Percentiles rank a stretch among this genome's conserved stretches.
Conservation (phyloP, 345 rosid genomes). For the Syzygium aqueum region DNA sequence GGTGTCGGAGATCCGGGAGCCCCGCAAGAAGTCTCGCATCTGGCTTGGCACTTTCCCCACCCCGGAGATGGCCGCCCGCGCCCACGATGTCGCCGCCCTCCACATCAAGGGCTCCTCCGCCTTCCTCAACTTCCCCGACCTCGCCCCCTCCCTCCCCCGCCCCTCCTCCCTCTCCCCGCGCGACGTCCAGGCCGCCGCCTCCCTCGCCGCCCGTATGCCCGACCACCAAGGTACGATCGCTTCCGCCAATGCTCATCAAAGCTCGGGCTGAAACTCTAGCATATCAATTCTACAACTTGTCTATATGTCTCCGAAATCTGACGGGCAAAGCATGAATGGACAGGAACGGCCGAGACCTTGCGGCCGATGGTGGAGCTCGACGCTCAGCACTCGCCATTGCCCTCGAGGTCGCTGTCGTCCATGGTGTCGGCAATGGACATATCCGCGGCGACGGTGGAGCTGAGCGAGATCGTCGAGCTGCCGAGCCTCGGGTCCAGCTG, state of each 20-base stretch:
- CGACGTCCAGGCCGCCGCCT: constrained; percentile 89
- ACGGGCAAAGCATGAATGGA: background rate
- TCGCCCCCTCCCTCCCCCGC: constrained; percentile 56
- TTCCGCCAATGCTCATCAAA: background rate
- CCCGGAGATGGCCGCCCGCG: constrained; percentile 98
- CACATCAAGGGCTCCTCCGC: constrained; percentile 80
- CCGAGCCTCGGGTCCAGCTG: constrained; percentile 55
- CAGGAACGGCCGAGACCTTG: background rate
- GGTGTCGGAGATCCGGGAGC: constrained; percentile 97
- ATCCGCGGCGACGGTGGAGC: constrained; percentile 29
- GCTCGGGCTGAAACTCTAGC: background rate
- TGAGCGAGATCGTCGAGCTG: constrained; percentile 69
- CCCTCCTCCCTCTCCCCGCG: constrained; percentile 71
- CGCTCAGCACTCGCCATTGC: constrained; percentile 28
- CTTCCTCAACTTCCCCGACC: constrained; percentile 82
- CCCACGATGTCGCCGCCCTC: constrained; percentile 88
- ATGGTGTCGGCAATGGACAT: constrained; percentile 8
- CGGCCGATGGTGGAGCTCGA: background rate
- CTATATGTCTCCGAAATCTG: background rate
- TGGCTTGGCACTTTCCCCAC: constrained; percentile 94
- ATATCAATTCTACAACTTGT: rapidly evolving
- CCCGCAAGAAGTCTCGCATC: constrained; percentile 84
- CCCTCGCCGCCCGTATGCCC: constrained; percentile 73
- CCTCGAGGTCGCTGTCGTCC: constrained; percentile 39
- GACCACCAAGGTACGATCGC: background rate